These are phyloP conservation scores for Fusarium phyllophilum DNA, from an alignment of 2,329 filamentous ascomycete species.

Conservation along the genomic window DNA sequence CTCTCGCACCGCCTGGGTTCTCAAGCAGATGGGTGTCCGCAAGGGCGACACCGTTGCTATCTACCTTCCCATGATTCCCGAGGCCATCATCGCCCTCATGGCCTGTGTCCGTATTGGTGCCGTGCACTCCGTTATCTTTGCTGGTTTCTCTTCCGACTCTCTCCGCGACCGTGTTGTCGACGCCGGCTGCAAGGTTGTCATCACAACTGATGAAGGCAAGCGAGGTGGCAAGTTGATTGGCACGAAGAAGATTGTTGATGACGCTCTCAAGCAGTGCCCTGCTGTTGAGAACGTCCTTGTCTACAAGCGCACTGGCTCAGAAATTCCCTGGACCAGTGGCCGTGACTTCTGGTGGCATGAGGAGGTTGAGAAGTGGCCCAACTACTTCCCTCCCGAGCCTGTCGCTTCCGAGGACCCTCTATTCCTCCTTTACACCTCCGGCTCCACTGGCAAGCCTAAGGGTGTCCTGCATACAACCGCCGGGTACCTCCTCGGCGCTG, in stretches of 20 bases:
- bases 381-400: conserved; percentile 87
- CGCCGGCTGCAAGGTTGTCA: conserved; percentile 89
- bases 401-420: conserved; percentile 96
- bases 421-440: conserved; percentile 97
- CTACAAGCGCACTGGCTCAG: conserved; percentile 93
- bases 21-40: conserved; percentile 95
- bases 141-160: conserved; percentile 96
- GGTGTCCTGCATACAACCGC: conserved; percentile 98
- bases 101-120: conserved; percentile 93
- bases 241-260: conserved; percentile 99
- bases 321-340: conserved; percentile 88
- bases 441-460: conserved; percentile 98
- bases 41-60: conserved; percentile 98
- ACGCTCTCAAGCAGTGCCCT: conserved; percentile 95
- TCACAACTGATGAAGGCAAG: conserved; percentile 97
- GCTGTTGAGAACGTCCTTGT: conserved; percentile 87
- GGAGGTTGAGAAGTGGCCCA: conserved; percentile 95
- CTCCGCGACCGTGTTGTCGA: conserved; percentile 95
- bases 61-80: conserved; percentile 98
- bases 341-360: conserved; percentile 99
- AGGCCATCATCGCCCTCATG: conserved; percentile 90
- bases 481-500: conserved; percentile 93
- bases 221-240: conserved; percentile 96
- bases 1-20: conserved; percentile 83
- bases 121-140: conserved; percentile 97